These are phyloP conservation scores for Ceratocystis alfenasii DNA, from an alignment of 2,329 filamentous ascomycete species.

Conservation along the genomic window DNA sequence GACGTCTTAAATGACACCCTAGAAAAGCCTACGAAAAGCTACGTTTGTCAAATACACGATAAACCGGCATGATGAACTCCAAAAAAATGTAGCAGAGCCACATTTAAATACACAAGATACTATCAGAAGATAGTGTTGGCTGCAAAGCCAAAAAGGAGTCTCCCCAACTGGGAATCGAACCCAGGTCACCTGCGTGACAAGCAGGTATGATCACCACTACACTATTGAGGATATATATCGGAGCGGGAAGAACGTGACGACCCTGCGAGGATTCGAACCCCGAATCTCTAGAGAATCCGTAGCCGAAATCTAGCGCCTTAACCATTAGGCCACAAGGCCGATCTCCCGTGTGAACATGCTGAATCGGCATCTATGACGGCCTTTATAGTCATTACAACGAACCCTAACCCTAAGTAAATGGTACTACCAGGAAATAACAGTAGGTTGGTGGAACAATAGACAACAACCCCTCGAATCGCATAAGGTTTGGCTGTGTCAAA, in stretches of 20 bases:
- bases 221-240: slow-evolving; percentile 5
- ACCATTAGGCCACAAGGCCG: slow-evolving; percentile 15
- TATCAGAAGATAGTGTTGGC: background rate
- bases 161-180: slow-evolving; percentile 19
- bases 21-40: no score
- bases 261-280: slow-evolving; percentile 15
- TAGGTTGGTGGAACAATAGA: no score
- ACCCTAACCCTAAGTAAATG: no score
- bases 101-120: background rate
- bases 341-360: background rate
- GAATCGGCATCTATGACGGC: background rate
- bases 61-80: background rate
- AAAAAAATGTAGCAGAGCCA: background rate
- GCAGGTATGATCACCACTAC: slow-evolving; percentile 19
- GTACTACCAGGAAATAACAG: no score
- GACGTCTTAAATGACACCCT: background rate
- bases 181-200: slow-evolving; percentile 19
- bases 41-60: background rate
- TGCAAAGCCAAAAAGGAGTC: background rate
- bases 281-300: slow-evolving; percentile 14
- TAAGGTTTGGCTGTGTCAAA: background rate
- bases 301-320: slow-evolving; percentile 16
- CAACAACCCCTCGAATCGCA: no score
- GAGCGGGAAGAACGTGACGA: background rate
- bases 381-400: fast-evolving